Percentiles rank a stretch among this genome's conserved stretches.
phyloP scores from a whole-genome alignment of 2,329 filamentous ascomycete genomes.

The Trichoderma polysporum region DNA sequence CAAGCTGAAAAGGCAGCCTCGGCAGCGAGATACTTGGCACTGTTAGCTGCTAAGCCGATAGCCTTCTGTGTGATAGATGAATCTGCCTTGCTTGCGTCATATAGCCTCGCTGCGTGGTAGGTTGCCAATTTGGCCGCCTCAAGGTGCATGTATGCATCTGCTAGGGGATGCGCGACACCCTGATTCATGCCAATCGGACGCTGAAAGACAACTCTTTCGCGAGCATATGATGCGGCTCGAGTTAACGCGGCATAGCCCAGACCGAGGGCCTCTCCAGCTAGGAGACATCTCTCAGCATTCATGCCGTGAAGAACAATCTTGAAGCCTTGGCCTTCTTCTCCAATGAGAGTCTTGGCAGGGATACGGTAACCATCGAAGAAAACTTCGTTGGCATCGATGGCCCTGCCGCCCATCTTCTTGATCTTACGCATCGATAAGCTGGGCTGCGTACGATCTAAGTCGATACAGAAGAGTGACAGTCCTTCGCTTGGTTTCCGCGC shows the following conservation, averaged over 20 bases:
- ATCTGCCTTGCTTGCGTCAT: conserved; percentile 55
- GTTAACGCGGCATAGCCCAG: conserved; percentile 71
- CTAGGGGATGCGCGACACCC: conserved; percentile 63
- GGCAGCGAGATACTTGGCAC: conserved; percentile 68
- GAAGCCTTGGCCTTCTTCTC: conserved; percentile 73
- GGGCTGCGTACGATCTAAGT: conserved; percentile 61
- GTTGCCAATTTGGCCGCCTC: conserved; percentile 65
- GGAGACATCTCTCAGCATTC: conserved; percentile 74
- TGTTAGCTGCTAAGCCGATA: conserved; percentile 65
- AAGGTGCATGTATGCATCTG: conserved; percentile 63
- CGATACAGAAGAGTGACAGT: conserved; percentile 77
- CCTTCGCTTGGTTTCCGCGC: conserved; percentile 70
- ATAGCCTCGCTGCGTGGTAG: conserved; percentile 64
- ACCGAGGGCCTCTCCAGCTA: conserved; percentile 77
- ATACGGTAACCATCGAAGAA: conserved; percentile 81
- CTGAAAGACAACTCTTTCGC: conserved; percentile 65
- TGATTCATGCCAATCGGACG: conserved; percentile 66
- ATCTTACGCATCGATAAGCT: conserved; percentile 69
- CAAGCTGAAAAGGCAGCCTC: conserved; percentile 64
- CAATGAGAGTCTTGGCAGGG: conserved; percentile 63
- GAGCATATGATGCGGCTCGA: conserved; percentile 64
- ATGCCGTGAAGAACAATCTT: conserved; percentile 76
- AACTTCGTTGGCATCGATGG: conserved; percentile 82
- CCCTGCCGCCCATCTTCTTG: conserved; percentile 81
- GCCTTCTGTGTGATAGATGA: conserved; percentile 52